Evolutionary conservation across 1,284 basidiomycete species (phyloP), one percentile per base, ranked within the genome.

Genomic region (Trichosporon inkin): DNA sequence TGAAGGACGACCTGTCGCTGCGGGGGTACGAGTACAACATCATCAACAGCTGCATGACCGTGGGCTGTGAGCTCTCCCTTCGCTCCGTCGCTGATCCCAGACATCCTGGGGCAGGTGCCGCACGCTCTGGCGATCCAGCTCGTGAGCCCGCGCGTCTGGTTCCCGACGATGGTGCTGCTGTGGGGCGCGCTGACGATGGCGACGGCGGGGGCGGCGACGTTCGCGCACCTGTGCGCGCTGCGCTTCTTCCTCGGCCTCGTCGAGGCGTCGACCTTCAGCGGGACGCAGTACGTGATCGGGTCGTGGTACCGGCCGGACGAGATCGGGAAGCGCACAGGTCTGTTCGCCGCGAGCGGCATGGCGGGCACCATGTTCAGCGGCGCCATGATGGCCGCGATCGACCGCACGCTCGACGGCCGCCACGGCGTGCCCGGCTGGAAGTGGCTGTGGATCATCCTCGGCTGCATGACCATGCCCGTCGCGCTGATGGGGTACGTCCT

Each of bases 181-280:
- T 62, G 61, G 54, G 61, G 56, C 20, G 49, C 17, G 11, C 49
- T 62, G 28, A 62, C 58, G 37, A 56, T 62, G 49, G 10, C 32
- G 6, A 59, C 62, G 14, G 58, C 67, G 14, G 60, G 67, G 13
- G 53, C 63, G 24, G 64, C 68, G 58, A 60, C 35, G 11, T 62
- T 49, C 35, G 20, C 39, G 59, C 73, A 89, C 82, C 80, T 89
- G 53, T 87, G 86, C 71, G 86, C 80, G 28, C 87, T 89, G 58
- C 82, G 87, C 2, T 89, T 89, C 72, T 81, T 89, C 58, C 86
- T 88, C 72, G 88, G 86, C 8, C 79, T 88, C 60, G 83, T 84
- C 4, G 88, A 89, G 72, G 82, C 85, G 0, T 88, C 86, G 6
- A 88, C 86, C 0, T 88, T 88, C 71, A 85, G 86, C 7, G 86